A percentile compares a stretch with the other conserved stretches of the same genome.
Conservation (phyloP, 768 basidiomycete genomes). For the Daedaleopsis nitida region DNA sequence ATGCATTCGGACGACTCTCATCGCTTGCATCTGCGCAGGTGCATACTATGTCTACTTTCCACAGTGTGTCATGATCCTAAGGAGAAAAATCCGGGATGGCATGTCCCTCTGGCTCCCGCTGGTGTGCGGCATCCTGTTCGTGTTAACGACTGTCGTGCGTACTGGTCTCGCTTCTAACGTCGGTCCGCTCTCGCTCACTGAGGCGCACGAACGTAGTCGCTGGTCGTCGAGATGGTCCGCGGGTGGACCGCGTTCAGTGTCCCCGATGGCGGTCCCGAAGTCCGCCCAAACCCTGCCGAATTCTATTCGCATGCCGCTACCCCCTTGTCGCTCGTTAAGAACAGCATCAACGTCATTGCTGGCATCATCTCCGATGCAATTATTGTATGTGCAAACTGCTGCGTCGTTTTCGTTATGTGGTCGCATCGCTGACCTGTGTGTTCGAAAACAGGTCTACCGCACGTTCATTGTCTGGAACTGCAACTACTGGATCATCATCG, state of each 20-base stretch:
- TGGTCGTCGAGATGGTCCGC: neutral
- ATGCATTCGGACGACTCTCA: neutral
- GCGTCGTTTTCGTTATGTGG: neutral
- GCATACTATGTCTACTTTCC: neutral
- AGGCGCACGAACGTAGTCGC: neutral
- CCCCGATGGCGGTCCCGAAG: neutral
- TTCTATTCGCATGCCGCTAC: neutral
- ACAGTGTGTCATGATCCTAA: neutral
- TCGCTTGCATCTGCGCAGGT: neutral
- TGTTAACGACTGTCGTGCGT: neutral
- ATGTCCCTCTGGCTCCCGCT: neutral
- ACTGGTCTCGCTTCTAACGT: neutral
- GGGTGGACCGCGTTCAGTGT: neutral
- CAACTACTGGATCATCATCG: neutral
- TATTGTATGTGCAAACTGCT: neutral
- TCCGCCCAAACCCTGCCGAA: neutral
- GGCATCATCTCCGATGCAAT: neutral
- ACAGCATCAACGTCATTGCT: neutral
- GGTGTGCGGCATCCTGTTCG: neutral
- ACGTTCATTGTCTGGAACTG: neutral
- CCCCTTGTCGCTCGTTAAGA: neutral
- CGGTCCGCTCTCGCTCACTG: neutral
- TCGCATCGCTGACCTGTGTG: neutral
- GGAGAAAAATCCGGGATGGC: neutral
- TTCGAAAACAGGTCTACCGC: neutral